Conservation (phyloP, 2,329 filamentous ascomycete genomes). For the Didymella exigua region DNA sequence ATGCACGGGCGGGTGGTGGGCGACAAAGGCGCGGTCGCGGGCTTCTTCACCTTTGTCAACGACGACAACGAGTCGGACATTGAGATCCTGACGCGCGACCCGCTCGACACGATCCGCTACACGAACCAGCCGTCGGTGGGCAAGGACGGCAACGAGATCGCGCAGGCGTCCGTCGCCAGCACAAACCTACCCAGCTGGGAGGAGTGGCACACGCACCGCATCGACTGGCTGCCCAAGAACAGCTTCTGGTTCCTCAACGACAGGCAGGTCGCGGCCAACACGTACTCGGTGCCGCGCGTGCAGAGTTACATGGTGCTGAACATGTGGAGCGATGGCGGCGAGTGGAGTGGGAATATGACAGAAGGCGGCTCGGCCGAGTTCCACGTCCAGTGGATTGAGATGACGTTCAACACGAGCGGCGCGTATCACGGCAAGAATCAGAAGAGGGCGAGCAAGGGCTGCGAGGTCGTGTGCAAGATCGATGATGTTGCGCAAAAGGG, state of each 20-base stretch:
- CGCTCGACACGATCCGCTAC: constrained; percentile 55
- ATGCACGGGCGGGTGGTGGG: constrained; percentile 55
- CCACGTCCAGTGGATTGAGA: constrained; percentile 68
- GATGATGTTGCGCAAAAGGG: constrained; percentile 44
- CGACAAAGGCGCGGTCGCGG: constrained; percentile 55
- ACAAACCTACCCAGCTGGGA: constrained; percentile 59
- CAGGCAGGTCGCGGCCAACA: constrained; percentile 57
- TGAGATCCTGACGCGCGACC: constrained; percentile 59
- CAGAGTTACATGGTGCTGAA: constrained; percentile 62
- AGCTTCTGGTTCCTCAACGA: constrained; percentile 64
- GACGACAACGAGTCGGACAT: constrained; percentile 58
- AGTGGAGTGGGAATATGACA: constrained; percentile 66
- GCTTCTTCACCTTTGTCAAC: constrained; percentile 62
- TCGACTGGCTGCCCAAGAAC: constrained; percentile 63
- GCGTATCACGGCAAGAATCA: constrained; percentile 33
- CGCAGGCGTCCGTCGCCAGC: constrained; percentile 56
- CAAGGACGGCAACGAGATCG: constrained; percentile 52
- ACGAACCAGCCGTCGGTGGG: constrained; percentile 65
- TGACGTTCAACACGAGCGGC: constrained; percentile 58
- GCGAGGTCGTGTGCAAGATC: constrained; percentile 46
- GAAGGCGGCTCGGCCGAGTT: constrained; percentile 57
- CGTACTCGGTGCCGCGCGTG: constrained; percentile 62
- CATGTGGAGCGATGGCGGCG: constrained; percentile 65
- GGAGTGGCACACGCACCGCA: constrained; percentile 63
- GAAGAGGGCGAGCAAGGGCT: constrained; percentile 34